Percentiles rank a stretch among this genome's conserved stretches.
phyloP scores from a whole-genome alignment of 139 green algal genomes.

The Chlorella sorokiniana region DNA sequence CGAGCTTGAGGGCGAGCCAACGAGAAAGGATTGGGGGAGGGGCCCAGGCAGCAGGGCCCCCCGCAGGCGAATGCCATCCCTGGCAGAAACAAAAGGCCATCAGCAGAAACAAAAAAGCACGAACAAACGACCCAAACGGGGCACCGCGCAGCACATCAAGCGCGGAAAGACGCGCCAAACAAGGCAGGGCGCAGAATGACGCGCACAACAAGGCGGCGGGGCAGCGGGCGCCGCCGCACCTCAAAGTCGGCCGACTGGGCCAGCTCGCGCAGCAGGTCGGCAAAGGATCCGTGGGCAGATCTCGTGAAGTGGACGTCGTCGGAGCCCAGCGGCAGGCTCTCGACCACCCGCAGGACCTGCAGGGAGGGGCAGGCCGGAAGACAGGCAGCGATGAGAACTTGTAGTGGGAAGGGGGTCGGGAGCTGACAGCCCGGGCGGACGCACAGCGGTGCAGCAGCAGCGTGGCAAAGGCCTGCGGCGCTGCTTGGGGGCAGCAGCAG shows the following conservation, averaged over 20 bases:
- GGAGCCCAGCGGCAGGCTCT: slow-evolving; percentile 69
- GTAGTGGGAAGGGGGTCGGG: not conserved
- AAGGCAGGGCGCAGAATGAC: too few relatives aligned
- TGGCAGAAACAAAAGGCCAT: not conserved
- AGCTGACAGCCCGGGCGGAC: not conserved
- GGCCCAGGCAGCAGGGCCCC: too few relatives aligned
- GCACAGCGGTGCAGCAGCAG: not conserved
- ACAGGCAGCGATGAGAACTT: not conserved
- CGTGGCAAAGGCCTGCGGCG: not conserved
- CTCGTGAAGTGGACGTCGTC: slow-evolving; percentile 69
- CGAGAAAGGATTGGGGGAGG: not conserved
- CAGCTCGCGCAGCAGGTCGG: slow-evolving; percentile 71
- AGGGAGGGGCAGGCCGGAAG: not conserved
- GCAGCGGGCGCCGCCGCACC: slow-evolving; percentile 45
- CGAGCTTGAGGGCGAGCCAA: too few relatives aligned
- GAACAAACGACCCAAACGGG: too few relatives aligned
- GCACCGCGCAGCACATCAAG: too few relatives aligned
- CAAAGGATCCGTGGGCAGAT: slow-evolving; percentile 82
- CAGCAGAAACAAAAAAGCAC: not conserved
- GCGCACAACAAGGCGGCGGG: not conserved
- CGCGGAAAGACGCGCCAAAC: too few relatives aligned
- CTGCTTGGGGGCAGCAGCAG: too few relatives aligned
- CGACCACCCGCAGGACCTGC: slow-evolving; percentile 68
- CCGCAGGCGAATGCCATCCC: not conserved
- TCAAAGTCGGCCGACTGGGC: slow-evolving; percentile 64